phyloP scores from a whole-genome alignment of 257 asterid species.

The Ilex aquifolium region DNA sequence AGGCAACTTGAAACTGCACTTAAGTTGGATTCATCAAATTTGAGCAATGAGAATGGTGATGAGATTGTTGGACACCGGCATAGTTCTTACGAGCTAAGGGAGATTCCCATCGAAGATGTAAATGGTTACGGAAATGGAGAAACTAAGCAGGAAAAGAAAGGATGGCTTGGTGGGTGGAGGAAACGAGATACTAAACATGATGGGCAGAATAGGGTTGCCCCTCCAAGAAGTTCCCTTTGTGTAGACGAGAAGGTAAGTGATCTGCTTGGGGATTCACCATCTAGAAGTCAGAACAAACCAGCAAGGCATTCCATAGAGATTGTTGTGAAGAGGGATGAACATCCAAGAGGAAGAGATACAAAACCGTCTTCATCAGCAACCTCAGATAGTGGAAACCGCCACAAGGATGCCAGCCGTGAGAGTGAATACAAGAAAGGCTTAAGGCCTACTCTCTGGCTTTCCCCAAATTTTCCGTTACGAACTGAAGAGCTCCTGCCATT shows the following conservation, averaged over 20 bases:
- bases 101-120: conserved; percentile 60
- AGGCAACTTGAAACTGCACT: conserved; percentile 89
- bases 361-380: conserved; percentile 57
- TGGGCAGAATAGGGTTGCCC: conserved; percentile 43
- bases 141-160: conserved; percentile 62
- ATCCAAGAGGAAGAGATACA: conserved; percentile 49
- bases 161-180: conserved; percentile 92
- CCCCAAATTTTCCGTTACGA: conserved; percentile 79
- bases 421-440: conserved; percentile 91
- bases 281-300: conserved; percentile 37
- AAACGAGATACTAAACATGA: conserved; percentile 57
- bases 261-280: conserved; percentile 61
- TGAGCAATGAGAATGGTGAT: conserved; percentile 47
- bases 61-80: conserved; percentile 68
- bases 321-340: conserved; percentile 62
- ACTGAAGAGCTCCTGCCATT: conserved; percentile 88
- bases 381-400: conserved; percentile 45
- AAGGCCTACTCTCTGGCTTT: conserved; percentile 96
- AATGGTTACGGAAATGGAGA: conserved; percentile 38
- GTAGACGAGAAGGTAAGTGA: conserved; percentile 60
- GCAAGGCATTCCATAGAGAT: conserved; percentile 80
- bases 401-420: conserved; percentile 59
- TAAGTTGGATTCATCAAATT: conserved; percentile 59
- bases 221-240: conserved; percentile 67
- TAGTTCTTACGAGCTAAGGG: conserved; percentile 81